Base-by-base conservation (phyloP, 441 rosid species). In the Arabidopsis hybrid region DNA sequence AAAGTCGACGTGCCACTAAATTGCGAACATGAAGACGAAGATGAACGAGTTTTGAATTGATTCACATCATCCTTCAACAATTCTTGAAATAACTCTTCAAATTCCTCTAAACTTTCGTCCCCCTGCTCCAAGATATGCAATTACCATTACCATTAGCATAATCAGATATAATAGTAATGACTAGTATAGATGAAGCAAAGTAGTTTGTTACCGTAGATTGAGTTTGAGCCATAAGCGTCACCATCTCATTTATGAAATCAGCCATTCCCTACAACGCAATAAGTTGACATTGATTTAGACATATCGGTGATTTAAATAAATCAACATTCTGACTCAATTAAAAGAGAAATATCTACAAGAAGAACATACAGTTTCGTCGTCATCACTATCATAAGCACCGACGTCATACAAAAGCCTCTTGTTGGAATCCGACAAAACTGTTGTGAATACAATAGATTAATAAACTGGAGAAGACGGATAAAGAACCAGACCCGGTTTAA, bases 221-320 rank as follows among this genome's bases (percentile, higher is more conserved):
- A 16, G 87, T 84, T 79, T 89, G 96, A 86, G 79, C 86, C 96
- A 91, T 93, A 84, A 91, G 79, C 0, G 63, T 83, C 38, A 88
- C 90, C 98, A 93, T 89, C 78, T 91, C 97, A 67, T 78, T 85
- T 74, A 91, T 71, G 70, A 93, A 93, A 75, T 87, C 96, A 56
- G 92, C 94, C 98, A 91, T 93, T 4, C 89, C 98, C 98, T 93
- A 82, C 84, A 67, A 66, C 8, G 9, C 26, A 69, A 56, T 39
- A 61, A 35, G 10, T 39, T 31, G 32, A 31, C 32, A 31, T 31
- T 31, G 32, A 31, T 31, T 31, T 4, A 31, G 32, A 31, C 32
- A 31, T 31, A 31, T 31, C 5, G 32, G 32, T 31, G 4, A 31
- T 31, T 31, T 31, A 31, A 31, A 21, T 21, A 31, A 31, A 31